Percentiles rank a stretch among this genome's conserved stretches.
Conservation (phyloP, 1,284 basidiomycete species). For the Microbotryum violaceum region DNA sequence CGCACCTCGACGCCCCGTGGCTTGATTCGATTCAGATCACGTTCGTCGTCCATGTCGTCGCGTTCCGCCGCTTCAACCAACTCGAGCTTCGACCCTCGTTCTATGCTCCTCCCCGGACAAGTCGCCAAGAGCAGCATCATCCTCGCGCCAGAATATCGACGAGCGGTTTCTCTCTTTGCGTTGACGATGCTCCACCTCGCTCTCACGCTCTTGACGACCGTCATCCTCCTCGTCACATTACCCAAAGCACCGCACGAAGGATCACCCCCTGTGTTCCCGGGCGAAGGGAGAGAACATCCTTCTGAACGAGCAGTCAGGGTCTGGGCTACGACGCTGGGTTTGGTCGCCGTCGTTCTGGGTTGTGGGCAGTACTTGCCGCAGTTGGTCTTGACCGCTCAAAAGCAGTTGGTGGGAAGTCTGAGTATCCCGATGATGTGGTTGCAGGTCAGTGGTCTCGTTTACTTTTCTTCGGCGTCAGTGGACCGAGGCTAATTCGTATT, state of each 20-base stretch:
- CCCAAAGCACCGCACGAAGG: conserved; percentile 29
- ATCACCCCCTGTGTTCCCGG: conserved; percentile 16
- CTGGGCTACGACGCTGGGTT: conserved; percentile 44
- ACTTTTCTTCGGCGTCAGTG: background rate
- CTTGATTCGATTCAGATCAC: conserved; percentile 7
- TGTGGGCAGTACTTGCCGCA: conserved; percentile 45
- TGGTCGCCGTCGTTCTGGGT: conserved; percentile 40
- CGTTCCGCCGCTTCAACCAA: background rate
- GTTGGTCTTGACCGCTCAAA: conserved; percentile 54
- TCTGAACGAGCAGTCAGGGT: conserved; percentile 33
- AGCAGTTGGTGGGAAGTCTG: conserved; percentile 78
- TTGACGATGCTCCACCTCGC: conserved; percentile 33
- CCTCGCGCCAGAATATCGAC: conserved; percentile 32
- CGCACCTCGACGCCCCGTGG: conserved; percentile 13
- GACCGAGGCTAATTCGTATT: background rate
- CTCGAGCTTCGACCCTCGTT: conserved; percentile 22
- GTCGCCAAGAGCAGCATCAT: conserved; percentile 23
- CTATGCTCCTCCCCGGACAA: conserved; percentile 28
- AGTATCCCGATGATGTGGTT: conserved; percentile 92
- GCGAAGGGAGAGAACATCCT: conserved; percentile 29
- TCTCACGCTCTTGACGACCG: conserved; percentile 30
- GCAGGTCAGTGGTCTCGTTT: conserved; percentile 51
- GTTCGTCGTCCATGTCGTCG: conserved; percentile 1
- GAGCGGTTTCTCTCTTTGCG: conserved; percentile 31
- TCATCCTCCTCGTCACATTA: conserved; percentile 32